Conservation (phyloP, 305 asterid species). For the Fraxinus dipetala region DNA sequence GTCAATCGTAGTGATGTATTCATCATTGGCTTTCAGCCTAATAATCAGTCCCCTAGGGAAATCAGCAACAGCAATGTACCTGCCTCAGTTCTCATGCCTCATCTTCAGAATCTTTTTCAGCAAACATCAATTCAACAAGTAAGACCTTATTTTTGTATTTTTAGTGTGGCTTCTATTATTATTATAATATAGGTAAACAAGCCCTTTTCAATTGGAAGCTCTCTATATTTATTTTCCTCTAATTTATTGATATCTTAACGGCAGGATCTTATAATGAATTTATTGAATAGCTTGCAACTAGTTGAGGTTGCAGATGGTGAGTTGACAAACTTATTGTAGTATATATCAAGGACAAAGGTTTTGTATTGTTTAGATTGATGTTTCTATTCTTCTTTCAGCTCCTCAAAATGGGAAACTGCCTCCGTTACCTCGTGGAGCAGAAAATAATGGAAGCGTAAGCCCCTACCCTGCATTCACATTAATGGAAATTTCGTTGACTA, state of each 20-base stretch:
- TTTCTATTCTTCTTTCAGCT: slow-evolving; percentile 46
- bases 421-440: slow-evolving; percentile 69
- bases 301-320: slow-evolving; percentile 77
- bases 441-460: slow-evolving; percentile 87
- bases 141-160: slow-evolving; percentile 17
- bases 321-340: slow-evolving; percentile 29
- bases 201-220: neutral
- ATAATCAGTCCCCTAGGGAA: slow-evolving; percentile 59
- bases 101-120: slow-evolving; percentile 92
- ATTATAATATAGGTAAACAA: slow-evolving; percentile 4
- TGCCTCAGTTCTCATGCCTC: slow-evolving; percentile 85
- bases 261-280: slow-evolving; percentile 86
- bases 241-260: slow-evolving; percentile 23
- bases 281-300: slow-evolving; percentile 80
- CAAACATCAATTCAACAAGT: slow-evolving; percentile 98
- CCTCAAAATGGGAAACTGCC: slow-evolving; percentile 83
- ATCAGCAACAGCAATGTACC: slow-evolving; percentile 51
- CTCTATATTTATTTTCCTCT: slow-evolving; percentile 10
- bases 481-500: slow-evolving; percentile 7
- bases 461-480: slow-evolving; percentile 15
- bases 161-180: slow-evolving; percentile 9
- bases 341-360: slow-evolving; percentile 1
- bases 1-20: slow-evolving; percentile 7
- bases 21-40: slow-evolving; percentile 58
- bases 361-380: slow-evolving; percentile 25